A percentile compares a stretch with the other conserved stretches of the same genome.
Conservation (phyloP, 441 rosid species). For the Kokia cookei region DNA sequence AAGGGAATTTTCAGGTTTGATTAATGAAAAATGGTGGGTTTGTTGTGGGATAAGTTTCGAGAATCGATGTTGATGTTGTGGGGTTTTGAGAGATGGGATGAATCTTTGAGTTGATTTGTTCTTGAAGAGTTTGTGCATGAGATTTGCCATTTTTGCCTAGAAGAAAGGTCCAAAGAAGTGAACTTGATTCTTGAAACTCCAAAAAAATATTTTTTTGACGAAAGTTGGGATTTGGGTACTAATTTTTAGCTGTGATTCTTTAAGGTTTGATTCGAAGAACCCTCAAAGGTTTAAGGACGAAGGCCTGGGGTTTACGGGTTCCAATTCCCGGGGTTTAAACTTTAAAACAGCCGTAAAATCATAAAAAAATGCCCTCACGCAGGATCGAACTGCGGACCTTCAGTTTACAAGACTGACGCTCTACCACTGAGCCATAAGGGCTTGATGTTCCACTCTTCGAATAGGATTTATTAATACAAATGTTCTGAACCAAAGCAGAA, state of each 20-base stretch:
- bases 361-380: constrained; percentile 34
- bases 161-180: not conserved
- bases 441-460: fast-evolving
- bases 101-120: constrained; percentile 24
- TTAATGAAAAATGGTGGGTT: not conserved
- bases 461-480: fast-evolving
- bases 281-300: not conserved
- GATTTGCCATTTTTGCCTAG: constrained; percentile 30
- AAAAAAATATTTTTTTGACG: too few species aligned
- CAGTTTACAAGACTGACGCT: constrained; percentile 67
- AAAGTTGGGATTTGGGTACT: not conserved
- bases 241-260: not conserved
- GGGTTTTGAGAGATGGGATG: constrained; percentile 15
- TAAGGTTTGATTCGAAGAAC: not conserved
- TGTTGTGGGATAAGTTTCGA: constrained; percentile 1
- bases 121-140: constrained; percentile 22
- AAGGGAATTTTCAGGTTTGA: constrained; percentile 2
- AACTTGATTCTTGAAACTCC: not conserved
- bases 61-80: not conserved
- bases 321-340: not conserved
- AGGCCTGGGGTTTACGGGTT: not conserved
- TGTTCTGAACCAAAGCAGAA: not conserved
- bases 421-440: constrained; percentile 64
- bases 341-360: too few species aligned
- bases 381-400: constrained; percentile 66